phyloP scores from a whole-genome alignment of 2,329 filamentous ascomycete genomes.

The Sclerotiophoma versabilis region DNA sequence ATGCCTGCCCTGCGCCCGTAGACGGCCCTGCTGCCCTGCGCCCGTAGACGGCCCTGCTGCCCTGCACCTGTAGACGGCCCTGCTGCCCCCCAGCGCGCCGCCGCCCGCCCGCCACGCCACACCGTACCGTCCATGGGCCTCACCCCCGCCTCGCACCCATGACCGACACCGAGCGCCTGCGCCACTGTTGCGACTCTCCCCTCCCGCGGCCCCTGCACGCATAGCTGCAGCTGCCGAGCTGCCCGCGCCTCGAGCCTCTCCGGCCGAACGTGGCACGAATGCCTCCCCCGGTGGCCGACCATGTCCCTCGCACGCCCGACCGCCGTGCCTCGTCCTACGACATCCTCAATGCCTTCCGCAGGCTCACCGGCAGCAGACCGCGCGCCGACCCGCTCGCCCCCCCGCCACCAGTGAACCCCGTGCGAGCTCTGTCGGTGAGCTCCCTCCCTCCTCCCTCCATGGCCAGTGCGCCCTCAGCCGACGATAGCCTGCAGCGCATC shows the following conservation, averaged over 20 bases:
- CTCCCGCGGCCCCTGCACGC: constrained; percentile 4
- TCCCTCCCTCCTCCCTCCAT: constrained; percentile 29
- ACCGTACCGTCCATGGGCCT: constrained; percentile 2
- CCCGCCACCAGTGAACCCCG: constrained; percentile 40
- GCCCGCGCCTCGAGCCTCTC: neutral
- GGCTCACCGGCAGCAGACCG: constrained; percentile 45
- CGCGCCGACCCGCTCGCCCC: constrained; percentile 45
- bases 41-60: neutral
- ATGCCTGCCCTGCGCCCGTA: neutral
- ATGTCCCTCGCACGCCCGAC: constrained; percentile 49
- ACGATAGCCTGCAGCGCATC: constrained; percentile 38
- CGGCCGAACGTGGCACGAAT: constrained; percentile 36
- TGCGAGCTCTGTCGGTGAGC: constrained; percentile 39
- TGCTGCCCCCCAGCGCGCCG: neutral
- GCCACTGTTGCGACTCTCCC: constrained; percentile 20
- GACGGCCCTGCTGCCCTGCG: neutral
- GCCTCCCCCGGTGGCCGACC: constrained; percentile 44
- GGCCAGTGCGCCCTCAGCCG: constrained; percentile 33
- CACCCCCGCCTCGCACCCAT: constrained; percentile 12
- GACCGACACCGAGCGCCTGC: constrained; percentile 16
- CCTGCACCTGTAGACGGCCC: neutral
- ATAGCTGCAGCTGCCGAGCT: constrained; percentile 1
- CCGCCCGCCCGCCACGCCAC: neutral
- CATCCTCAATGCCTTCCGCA: constrained; percentile 49
- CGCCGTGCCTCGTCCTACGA: constrained; percentile 48